Evolutionary conservation across 495 filamentous ascomycete species (phyloP).

Genomic region (Xylaria longipes): DNA sequence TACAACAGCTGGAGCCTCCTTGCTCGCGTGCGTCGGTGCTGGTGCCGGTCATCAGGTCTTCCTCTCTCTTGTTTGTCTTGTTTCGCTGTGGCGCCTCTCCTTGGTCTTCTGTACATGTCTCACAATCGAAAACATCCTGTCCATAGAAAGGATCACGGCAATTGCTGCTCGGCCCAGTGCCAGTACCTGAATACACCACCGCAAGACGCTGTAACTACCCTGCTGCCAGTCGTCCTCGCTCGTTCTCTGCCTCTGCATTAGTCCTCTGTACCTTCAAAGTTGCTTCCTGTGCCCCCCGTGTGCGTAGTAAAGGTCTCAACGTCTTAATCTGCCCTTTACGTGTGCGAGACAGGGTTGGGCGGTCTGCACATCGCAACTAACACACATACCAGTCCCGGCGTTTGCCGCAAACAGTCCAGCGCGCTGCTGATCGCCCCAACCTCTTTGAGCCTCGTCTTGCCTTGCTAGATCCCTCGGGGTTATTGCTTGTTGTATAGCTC

Average conservation of each 20-base stretch:
- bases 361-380: constrained; percentile 22
- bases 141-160: background rate
- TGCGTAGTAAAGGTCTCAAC: constrained; percentile 7
- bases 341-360: constrained; percentile 22
- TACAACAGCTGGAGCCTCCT: constrained; percentile 25
- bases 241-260: background rate
- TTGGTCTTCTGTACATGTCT: constrained; percentile 5
- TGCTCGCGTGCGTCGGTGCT: constrained; percentile 20
- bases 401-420: constrained; percentile 19
- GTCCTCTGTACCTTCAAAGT: background rate
- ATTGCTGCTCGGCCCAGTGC: background rate
- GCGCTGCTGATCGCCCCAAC: constrained; percentile 5
- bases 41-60: constrained; percentile 15
- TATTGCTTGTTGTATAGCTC: constrained; percentile 12
- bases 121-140: constrained; percentile 6
- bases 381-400: constrained; percentile 20
- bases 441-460: constrained; percentile 21
- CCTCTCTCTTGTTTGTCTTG: background rate
- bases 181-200: constrained; percentile 5
- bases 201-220: background rate
- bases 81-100: background rate
- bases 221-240: background rate
- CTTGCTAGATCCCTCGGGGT: background rate
- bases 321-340: background rate
- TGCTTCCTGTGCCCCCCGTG: background rate